phyloP scores from a whole-genome alignment of 2,329 filamentous ascomycete species.

The Colletotrichum sp. region DNA sequence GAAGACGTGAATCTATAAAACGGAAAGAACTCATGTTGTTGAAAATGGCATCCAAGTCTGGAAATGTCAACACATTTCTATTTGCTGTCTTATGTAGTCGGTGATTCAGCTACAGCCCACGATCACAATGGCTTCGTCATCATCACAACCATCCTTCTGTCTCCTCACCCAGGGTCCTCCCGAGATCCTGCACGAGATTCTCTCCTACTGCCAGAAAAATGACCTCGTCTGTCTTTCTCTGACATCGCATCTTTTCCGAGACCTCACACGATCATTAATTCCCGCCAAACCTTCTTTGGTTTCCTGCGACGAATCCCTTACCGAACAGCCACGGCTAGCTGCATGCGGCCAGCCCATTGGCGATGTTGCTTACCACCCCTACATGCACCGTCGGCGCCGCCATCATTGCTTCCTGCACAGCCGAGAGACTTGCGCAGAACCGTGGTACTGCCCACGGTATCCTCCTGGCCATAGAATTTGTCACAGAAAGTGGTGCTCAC shows the following conservation, averaged over 20 bases:
- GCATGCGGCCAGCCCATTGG: not conserved
- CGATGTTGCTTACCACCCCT: not conserved
- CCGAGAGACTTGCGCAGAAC: not conserved
- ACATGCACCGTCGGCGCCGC: not conserved
- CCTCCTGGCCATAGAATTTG: not conserved
- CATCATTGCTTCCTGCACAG: not conserved
- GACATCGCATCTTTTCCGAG: not conserved
- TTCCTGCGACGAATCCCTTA: not conserved
- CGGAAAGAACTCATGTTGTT: not conserved
- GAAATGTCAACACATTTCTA: not conserved
- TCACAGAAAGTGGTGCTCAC: not conserved
- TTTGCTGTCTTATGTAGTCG: not conserved
- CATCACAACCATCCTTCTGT: not conserved
- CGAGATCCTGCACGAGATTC: not conserved
- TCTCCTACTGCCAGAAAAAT: not conserved
- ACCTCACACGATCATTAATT: not conserved
- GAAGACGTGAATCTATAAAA: not conserved
- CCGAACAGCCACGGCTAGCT: not conserved
- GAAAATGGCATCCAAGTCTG: not conserved
- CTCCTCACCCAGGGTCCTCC: not conserved
- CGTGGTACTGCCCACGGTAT: not conserved
- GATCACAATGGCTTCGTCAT: not conserved
- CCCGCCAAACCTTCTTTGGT: not conserved
- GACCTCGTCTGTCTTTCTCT: conserved; percentile 7
- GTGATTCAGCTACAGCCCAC: not conserved